Base-by-base conservation (phyloP, 495 filamentous ascomycete genomes). In the Xylaria venustula region DNA sequence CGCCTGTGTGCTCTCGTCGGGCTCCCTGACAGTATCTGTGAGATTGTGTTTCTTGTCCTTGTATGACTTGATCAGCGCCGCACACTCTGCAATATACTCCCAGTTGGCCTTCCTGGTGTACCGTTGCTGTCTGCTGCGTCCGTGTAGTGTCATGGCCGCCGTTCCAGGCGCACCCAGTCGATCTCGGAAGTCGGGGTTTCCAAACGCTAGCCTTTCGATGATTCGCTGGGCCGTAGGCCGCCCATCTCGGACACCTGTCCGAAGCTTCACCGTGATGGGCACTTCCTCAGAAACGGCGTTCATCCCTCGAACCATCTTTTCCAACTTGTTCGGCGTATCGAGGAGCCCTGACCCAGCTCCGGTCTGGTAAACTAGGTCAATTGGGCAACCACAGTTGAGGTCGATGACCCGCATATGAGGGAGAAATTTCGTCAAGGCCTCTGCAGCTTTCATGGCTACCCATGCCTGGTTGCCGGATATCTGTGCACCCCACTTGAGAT, bases 291-390 rank as follows among this genome's bases (percentile, higher is more conserved):
- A 94, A 1, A 98, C 91, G 26, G 86, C 83, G 65, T 95, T 97
- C 94, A 98, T 98, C 64, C 93, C 94, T 26, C 91, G 80, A 54
- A 98, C 80, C 65, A 96, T 97, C 73, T 92, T 91, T 66, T 96
- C 90, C 40, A 98, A 73, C 71, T 96, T 97, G 26, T 83, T 83
- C 41, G 82, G 88, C 40, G 85, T 79, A 61, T 98, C 94, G 14
- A 98, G 84, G 1, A 98, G 84, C n/a, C 90, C 92, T n/a, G 93
- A 97, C 2, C 94, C 94, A 20, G 91, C 90, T 44, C 94, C 94
- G 37, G 88, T 80, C 40, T 89, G 83, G 78, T 84, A 96, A 42
- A 98, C 87, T 55, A 96, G 82, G 63, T 98, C 93, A 67, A 98
- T 97, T 15, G 94, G 94, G 68, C 94, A 98, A 30, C 94, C 94